phyloP scores from a whole-genome alignment of 1,284 basidiomycete species.

The Ustilago esculenta region DNA sequence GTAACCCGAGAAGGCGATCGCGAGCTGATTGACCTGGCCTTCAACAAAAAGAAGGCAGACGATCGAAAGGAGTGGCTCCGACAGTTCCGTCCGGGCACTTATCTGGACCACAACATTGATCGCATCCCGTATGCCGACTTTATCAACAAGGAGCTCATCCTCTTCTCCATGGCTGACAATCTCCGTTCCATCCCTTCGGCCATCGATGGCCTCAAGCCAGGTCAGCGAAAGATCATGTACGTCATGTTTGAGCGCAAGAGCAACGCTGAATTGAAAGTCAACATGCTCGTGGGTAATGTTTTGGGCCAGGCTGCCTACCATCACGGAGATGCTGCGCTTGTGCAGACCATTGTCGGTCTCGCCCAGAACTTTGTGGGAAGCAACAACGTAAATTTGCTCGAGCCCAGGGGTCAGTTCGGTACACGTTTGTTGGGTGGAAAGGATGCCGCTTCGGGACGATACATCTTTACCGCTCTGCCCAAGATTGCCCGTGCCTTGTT shows the following conservation, averaged over 20 bases:
- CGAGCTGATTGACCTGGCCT: constrained; percentile 93
- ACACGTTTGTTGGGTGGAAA: constrained; percentile 71
- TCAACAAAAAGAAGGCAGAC: constrained; percentile 99
- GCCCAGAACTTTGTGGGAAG: constrained; percentile 95
- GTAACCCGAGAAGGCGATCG: constrained; percentile 83
- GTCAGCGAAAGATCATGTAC: constrained; percentile 96
- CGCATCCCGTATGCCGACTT: constrained; percentile 92
- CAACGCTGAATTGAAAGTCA: constrained; percentile 93
- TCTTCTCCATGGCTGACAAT: constrained; percentile 99
- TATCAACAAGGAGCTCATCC: constrained; percentile 96
- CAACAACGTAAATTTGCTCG: constrained; percentile 92
- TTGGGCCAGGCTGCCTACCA: constrained; percentile 95
- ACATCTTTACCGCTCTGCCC: constrained; percentile 89
- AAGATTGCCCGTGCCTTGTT: constrained; percentile 82
- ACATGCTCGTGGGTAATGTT: constrained; percentile 93
- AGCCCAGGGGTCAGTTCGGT: constrained; percentile 95
- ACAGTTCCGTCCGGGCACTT: constrained; percentile 96
- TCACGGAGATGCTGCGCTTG: constrained; percentile 90
- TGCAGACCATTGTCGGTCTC: constrained; percentile 88
- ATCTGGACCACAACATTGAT: constrained; percentile 85
- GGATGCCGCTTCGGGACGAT: constrained; percentile 92
- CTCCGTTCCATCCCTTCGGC: constrained; percentile 86
- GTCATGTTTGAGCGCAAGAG: constrained; percentile 94
- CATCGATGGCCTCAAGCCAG: constrained; percentile 96
- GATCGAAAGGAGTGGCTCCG: constrained; percentile 98